Conservation (phyloP, 2,329 filamentous ascomycete genomes). For the Rutstroemia sydowiana region DNA sequence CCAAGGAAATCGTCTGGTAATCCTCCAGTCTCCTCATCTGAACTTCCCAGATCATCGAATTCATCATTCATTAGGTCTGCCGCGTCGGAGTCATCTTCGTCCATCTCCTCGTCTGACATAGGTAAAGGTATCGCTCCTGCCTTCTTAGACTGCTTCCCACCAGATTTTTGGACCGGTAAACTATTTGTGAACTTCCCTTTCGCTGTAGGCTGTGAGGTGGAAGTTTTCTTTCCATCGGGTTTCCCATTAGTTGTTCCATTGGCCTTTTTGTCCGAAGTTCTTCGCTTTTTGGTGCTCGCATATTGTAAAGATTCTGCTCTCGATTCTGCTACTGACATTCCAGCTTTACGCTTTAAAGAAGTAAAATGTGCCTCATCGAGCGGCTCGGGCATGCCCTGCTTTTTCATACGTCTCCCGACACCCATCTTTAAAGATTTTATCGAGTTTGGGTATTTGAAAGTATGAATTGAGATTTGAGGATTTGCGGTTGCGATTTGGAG, state of each 20-base stretch:
- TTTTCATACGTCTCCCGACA: conserved; percentile 86
- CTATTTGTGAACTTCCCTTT: conserved; percentile 33
- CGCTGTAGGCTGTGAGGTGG: conserved; percentile 24
- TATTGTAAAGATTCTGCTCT: conserved; percentile 40
- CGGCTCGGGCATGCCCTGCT: conserved; percentile 80
- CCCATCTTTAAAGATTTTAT: conserved; percentile 56
- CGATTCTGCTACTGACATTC: conserved; percentile 53
- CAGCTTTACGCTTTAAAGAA: conserved; percentile 78
- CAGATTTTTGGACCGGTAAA: conserved; percentile 28
- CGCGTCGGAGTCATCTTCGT: conserved; percentile 37
- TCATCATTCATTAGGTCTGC: conserved; percentile 41
- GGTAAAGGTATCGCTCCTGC: conserved; percentile 37
- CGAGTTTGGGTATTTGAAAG: not conserved
- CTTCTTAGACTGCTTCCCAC: conserved; percentile 31
- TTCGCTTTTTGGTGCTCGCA: conserved; percentile 53
- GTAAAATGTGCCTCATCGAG: conserved; percentile 74
- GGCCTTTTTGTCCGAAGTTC: conserved; percentile 35
- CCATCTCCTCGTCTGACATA: conserved; percentile 35
- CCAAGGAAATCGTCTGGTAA: conserved; percentile 53
- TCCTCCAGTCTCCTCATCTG: conserved; percentile 29
- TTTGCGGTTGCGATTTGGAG: conserved; percentile 6
- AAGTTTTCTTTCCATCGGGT: conserved; percentile 25
- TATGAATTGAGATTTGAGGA: conserved; percentile 8
- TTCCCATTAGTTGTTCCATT: conserved; percentile 14
- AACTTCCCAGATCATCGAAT: conserved; percentile 30